These are phyloP conservation scores for Phaeomoniella chlamydospora DNA, from an alignment of 2,329 filamentous ascomycete genomes.

Conservation along the genomic window DNA sequence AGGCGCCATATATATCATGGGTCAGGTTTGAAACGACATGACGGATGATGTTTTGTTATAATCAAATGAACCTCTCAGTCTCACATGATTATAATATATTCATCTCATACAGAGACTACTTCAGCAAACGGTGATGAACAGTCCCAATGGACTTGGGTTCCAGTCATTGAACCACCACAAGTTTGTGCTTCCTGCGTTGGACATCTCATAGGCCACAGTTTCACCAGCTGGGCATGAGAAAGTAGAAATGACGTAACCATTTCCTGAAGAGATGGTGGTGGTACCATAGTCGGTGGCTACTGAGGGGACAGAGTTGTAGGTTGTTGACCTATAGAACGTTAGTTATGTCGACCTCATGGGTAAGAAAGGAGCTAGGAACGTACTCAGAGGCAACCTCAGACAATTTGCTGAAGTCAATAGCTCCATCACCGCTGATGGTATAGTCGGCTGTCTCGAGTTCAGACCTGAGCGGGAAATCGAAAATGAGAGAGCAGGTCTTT, in stretches of 20 bases:
- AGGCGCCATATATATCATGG: too few species aligned
- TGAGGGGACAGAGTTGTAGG: conserved; percentile 37
- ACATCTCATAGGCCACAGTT: conserved; percentile 38
- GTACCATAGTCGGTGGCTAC: conserved; percentile 26
- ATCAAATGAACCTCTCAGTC: too few species aligned
- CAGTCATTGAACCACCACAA: conserved; percentile 52
- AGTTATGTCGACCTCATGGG: not conserved
- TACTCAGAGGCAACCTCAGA: conserved; percentile 22
- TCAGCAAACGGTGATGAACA: conserved; percentile 6
- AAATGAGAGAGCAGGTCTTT: conserved; percentile 47
- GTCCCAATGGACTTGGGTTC: conserved; percentile 22
- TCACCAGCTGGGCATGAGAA: conserved; percentile 41
- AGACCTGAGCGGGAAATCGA: conserved; percentile 44
- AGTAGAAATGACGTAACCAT: conserved; percentile 35
- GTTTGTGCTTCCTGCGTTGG: conserved; percentile 29
- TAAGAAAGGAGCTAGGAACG: not conserved
- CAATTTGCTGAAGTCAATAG: conserved; percentile 36
- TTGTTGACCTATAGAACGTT: conserved; percentile 26
- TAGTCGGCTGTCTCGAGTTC: conserved; percentile 44
- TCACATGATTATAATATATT: too few species aligned
- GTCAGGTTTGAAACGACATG: too few species aligned
- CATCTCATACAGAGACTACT: too few species aligned
- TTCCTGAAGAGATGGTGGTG: conserved; percentile 32
- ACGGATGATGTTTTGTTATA: too few species aligned
- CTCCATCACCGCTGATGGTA: conserved; percentile 40